These are phyloP conservation scores for Isabelozyma heimii DNA, from an alignment of 805 yeast species.

Conservation along the genomic window DNA sequence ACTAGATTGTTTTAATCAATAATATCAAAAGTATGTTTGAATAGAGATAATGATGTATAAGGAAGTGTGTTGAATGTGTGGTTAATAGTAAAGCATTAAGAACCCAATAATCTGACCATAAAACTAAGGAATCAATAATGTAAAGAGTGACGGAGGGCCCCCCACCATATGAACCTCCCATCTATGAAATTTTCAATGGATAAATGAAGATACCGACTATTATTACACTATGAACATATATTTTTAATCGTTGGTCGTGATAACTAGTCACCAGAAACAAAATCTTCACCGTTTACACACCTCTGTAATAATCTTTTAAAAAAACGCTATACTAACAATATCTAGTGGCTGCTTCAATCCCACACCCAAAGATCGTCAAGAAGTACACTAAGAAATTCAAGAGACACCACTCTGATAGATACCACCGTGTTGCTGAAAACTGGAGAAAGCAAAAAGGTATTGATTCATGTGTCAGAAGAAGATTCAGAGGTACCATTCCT, in stretches of 20 bases:
- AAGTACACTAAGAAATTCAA: slow-evolving; percentile 98
- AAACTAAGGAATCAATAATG: background rate
- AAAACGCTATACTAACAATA: slow-evolving; percentile 20
- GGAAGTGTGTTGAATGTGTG: background rate
- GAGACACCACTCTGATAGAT: slow-evolving; percentile 99
- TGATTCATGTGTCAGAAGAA: slow-evolving; percentile 99
- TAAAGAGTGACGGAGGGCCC: no score
- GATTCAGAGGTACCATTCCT: slow-evolving; percentile 98
- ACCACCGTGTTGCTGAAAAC: slow-evolving; percentile 95
- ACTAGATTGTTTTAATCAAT: background rate
- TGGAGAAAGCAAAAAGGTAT: slow-evolving; percentile 99
- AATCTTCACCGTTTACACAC: background rate
- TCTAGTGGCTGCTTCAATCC: slow-evolving; percentile 89
- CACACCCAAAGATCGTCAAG: slow-evolving; percentile 99
- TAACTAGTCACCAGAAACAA: no score
- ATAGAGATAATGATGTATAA: background rate
- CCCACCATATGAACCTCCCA: no score
- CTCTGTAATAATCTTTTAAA: background rate
- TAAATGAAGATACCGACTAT: no score
- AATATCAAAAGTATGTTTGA: background rate
- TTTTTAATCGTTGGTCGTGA: no score
- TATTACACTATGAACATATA: no score
- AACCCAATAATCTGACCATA: background rate
- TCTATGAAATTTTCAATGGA: no score
- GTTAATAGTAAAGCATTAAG: background rate